Base-by-base conservation (phyloP, 306 rosid species). In the Nissolia schottii region DNA sequence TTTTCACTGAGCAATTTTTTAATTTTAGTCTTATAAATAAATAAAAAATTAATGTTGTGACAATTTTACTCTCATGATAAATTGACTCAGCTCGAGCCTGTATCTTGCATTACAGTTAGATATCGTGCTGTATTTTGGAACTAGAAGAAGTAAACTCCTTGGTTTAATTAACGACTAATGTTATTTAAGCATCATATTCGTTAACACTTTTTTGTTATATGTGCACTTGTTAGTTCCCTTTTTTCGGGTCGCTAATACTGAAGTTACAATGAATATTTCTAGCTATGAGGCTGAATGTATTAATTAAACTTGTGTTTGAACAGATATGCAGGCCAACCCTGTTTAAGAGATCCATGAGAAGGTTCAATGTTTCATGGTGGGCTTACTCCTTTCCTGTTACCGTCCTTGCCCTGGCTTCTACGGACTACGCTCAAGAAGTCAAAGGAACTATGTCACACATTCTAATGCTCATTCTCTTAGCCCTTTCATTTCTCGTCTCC, bases 291-390 rank as follows among this genome's bases (percentile, higher is more conserved):
- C n/a, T n/a, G n/a, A n/a, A n/a, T n/a, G n/a, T n/a, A n/a, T n/a
- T n/a, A n/a, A n/a, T n/a, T 19, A 20, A 19, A 50, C 2, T 20
- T 50, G 25, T 32, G 7, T 7, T 57, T 14, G 37, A 16, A 45
- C 73, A 89, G 91, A 71, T 80, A 18, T 84, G 89, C 72, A 82
- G 95, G 73, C 88, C 91, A 63, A 41, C 58, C 0, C 37, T 89
- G 35, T 89, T 89, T 83, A 89, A 51, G 82, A 84, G 86, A 72
- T 84, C 95, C 0, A 74, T 85, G 87, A 81, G 67, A 64, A 89
- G 86, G 77, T 83, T 84, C 79, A 74, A 71, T 46, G 86, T 86
- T 29, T 80, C 81, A 19, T 89, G 95, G 95, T 86, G 95, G 95
- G 89, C 88, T 7, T 86, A 85, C 70, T 89, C 92, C 0, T 85